phyloP scores from a whole-genome alignment of 2,329 filamentous ascomycete species.

The Pezicula radicicola region DNA sequence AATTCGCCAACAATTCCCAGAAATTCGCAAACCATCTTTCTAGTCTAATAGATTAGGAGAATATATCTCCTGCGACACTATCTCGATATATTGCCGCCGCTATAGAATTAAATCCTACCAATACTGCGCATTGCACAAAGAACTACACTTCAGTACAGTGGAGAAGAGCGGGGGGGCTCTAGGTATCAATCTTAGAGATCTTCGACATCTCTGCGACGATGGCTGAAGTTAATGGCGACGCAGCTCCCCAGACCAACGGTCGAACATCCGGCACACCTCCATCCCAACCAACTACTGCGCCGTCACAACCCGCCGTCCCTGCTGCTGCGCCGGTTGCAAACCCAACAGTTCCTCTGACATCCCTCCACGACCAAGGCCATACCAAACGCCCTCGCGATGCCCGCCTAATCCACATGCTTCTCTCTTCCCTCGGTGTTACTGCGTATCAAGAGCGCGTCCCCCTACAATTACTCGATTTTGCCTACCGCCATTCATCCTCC shows the following conservation, averaged over 20 bases:
- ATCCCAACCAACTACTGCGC: constrained; percentile 13
- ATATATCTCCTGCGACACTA: too few species aligned
- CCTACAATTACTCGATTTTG: constrained; percentile 79
- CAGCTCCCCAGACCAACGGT: constrained; percentile 50
- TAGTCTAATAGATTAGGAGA: too few species aligned
- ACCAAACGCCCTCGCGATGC: constrained; percentile 69
- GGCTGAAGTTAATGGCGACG: constrained; percentile 28
- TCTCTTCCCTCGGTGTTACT: constrained; percentile 75
- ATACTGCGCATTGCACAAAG: too few species aligned
- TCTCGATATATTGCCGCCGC: too few species aligned
- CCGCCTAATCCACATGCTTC: constrained; percentile 75
- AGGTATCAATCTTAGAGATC: background rate
- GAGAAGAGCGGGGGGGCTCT: too few species aligned
- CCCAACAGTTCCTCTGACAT: constrained; percentile 27
- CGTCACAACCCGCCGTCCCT: constrained; percentile 10
- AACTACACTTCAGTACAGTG: too few species aligned
- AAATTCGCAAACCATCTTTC: too few species aligned
- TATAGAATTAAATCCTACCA: too few species aligned
- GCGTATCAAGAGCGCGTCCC: constrained; percentile 81
- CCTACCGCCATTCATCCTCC: constrained; percentile 75
- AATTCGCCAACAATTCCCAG: too few species aligned
- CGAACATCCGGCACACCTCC: constrained; percentile 32
- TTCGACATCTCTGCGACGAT: constrained; percentile 11
- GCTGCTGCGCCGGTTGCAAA: constrained; percentile 20
- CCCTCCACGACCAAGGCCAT: constrained; percentile 26